A percentile compares a stretch with the other conserved stretches of the same genome.
phyloP scores from a whole-genome alignment of 345 rosid species.

The Acer negundo region DNA sequence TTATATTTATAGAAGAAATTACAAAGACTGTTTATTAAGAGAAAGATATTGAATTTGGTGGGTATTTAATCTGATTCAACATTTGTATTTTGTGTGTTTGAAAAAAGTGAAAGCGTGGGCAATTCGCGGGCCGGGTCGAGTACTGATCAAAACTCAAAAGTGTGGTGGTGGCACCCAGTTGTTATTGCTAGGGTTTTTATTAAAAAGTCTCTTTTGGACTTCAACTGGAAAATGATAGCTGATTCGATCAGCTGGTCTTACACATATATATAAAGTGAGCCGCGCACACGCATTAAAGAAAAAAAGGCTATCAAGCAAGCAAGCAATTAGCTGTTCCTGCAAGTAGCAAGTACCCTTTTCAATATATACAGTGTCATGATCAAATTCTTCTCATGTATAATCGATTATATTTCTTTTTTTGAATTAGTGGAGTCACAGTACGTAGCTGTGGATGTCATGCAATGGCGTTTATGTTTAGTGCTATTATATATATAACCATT shows the following conservation, averaged over 20 bases:
- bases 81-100: neutral
- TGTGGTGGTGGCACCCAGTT: conserved; percentile 4
- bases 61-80: neutral
- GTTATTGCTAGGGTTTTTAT: conserved; percentile 7
- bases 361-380: neutral
- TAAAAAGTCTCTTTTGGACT: neutral
- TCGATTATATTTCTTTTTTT: neutral
- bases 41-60: neutral
- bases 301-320: neutral
- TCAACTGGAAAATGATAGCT: conserved; percentile 11
- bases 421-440: neutral
- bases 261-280: neutral
- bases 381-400: neutral
- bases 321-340: conserved; percentile 29
- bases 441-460: neutral
- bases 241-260: neutral
- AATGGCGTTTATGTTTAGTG: neutral
- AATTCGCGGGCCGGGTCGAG: conserved; percentile 36
- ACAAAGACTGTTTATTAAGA: neutral
- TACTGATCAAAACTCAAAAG: conserved; percentile 14
- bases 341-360: neutral
- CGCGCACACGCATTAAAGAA: conserved; percentile 23
- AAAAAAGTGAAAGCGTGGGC: conserved; percentile 47
- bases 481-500: neutral
- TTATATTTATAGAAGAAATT: neutral